phyloP scores from a whole-genome alignment of 2,329 filamentous ascomycete species.

The Alternaria incomplexa region DNA sequence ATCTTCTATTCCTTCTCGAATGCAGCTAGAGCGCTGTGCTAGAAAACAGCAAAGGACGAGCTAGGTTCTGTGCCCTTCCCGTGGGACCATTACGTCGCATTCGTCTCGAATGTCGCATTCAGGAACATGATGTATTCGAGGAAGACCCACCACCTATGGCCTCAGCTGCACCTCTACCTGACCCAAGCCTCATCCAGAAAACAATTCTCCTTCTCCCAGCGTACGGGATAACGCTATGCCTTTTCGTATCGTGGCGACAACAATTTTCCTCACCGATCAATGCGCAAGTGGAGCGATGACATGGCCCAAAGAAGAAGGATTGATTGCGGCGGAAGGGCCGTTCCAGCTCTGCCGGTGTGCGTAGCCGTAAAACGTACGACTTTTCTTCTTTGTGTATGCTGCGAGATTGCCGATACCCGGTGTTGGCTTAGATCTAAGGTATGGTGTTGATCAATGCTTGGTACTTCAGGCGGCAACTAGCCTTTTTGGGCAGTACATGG shows the following conservation, averaged over 20 bases:
- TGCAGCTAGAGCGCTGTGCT: neutral
- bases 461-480: neutral
- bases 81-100: neutral
- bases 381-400: neutral
- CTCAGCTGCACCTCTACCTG: neutral
- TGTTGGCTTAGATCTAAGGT: neutral
- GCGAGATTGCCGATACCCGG: conserved; percentile 2
- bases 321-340: conserved; percentile 12
- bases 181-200: neutral
- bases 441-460: conserved; percentile 1
- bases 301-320: conserved; percentile 14
- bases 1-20: neutral
- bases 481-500: neutral
- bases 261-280: neutral
- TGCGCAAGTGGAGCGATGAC: neutral
- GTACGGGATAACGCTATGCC: neutral
- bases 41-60: neutral
- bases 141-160: neutral
- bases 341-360: conserved; percentile 3
- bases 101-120: neutral
- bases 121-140: neutral
- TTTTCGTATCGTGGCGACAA: neutral
- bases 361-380: neutral
- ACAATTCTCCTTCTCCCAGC: neutral
- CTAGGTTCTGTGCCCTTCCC: neutral